Evolutionary conservation across 2,329 filamentous ascomycete species (phyloP).

Genomic region (Aspergillus awamori): DNA sequence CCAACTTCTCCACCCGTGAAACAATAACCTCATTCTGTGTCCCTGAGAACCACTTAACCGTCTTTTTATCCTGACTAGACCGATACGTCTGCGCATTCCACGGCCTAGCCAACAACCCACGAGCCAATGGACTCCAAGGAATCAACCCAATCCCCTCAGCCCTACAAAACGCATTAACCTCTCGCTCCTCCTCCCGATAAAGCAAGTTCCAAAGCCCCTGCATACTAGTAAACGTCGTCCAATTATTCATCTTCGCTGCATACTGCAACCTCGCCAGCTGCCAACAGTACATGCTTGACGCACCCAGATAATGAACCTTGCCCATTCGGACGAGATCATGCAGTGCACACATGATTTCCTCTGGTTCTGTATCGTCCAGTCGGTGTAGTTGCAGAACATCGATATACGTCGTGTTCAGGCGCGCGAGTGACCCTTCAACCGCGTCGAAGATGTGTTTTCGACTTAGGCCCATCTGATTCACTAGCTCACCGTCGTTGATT

Average conservation of each 20-base stretch:
- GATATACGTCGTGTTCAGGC: constrained; percentile 62
- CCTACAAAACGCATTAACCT: constrained; percentile 27
- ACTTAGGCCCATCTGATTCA: constrained; percentile 41
- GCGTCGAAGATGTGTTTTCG: constrained; percentile 46
- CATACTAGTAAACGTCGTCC: constrained; percentile 64
- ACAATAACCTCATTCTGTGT: constrained; percentile 19
- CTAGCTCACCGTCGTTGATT: constrained; percentile 27
- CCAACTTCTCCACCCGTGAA: constrained; percentile 18
- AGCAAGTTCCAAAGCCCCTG: constrained; percentile 40
- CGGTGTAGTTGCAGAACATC: constrained; percentile 66
- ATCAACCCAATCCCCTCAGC: constrained; percentile 25
- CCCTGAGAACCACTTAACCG: neutral
- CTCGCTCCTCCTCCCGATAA: constrained; percentile 30
- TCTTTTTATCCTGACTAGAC: neutral
- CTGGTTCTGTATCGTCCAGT: constrained; percentile 55
- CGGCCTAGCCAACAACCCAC: constrained; percentile 35
- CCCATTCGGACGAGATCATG: constrained; percentile 62
- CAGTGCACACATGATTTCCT: constrained; percentile 64
- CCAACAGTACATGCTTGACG: constrained; percentile 20
- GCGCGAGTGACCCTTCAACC: constrained; percentile 40
- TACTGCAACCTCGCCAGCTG: constrained; percentile 53
- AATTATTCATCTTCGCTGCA: constrained; percentile 57
- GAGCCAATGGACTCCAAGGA: constrained; percentile 33
- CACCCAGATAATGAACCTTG: constrained; percentile 59
- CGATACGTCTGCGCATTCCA: constrained; percentile 14